Evolutionary conservation across 1,284 basidiomycete genomes (phyloP).

Genomic region (Spongiforma sp.): DNA sequence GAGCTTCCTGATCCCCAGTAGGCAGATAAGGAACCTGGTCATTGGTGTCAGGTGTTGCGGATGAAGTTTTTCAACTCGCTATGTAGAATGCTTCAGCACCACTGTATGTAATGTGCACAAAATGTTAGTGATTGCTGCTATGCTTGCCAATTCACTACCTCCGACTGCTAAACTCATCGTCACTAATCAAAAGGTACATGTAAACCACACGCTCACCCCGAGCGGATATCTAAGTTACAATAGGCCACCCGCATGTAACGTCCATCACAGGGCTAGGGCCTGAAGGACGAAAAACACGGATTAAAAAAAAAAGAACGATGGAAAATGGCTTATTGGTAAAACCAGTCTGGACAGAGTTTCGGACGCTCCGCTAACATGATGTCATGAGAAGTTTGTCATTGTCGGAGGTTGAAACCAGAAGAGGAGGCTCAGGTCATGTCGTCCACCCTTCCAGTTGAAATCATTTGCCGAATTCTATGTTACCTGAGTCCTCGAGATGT

Average conservation of each 20-base stretch:
- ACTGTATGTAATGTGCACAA: constrained; percentile 27
- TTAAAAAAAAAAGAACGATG: constrained; percentile 34
- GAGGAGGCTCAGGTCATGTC: no score
- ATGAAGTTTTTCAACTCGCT: not conserved
- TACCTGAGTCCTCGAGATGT: not conserved
- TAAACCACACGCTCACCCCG: constrained; percentile 22
- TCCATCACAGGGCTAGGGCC: no score
- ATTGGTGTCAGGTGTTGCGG: not conserved
- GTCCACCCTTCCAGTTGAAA: not conserved
- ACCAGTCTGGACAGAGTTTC: no score
- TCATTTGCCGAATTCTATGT: not conserved
- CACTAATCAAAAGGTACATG: not conserved
- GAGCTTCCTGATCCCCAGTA: constrained; percentile 17
- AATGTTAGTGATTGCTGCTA: constrained; percentile 15
- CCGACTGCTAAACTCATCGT: no score
- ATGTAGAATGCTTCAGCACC: constrained; percentile 15
- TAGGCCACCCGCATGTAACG: constrained; percentile 3
- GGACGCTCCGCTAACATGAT: constrained; percentile 2
- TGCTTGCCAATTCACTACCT: constrained; percentile 2
- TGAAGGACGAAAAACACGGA: constrained; percentile 21
- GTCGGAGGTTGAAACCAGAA: constrained; percentile 41
- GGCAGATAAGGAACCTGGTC: constrained; percentile 24
- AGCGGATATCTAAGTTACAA: constrained; percentile 20
- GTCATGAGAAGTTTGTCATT: constrained; percentile 36
- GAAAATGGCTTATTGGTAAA: no score